Evolutionary conservation across 768 basidiomycete genomes (phyloP).

Genomic region (Agrocybe chaxingu): DNA sequence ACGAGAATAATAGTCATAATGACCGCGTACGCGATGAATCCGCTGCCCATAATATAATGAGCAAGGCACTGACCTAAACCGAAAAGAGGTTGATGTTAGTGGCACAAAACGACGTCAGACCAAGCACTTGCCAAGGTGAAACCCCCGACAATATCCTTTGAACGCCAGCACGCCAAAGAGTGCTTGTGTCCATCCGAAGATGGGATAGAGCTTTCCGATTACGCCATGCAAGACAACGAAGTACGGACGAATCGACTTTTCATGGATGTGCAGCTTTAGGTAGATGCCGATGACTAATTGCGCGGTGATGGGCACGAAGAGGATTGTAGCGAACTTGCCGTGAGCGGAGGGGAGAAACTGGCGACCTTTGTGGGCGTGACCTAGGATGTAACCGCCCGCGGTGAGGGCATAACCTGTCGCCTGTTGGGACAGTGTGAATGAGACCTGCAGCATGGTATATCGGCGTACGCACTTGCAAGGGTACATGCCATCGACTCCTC

Average conservation of each 20-base stretch:
- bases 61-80: conserved; percentile 74
- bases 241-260: conserved; percentile 67
- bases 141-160: conserved; percentile 78
- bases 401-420: conserved; percentile 67
- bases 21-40: conserved; percentile 83
- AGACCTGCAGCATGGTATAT: not conserved
- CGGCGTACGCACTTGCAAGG: conserved; percentile 60
- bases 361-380: conserved; percentile 84
- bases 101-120: not conserved
- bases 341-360: conserved; percentile 74
- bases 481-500: conserved; percentile 89
- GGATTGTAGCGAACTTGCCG: conserved; percentile 62
- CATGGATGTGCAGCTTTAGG: conserved; percentile 89
- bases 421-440: conserved; percentile 29
- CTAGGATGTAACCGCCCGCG: conserved; percentile 71
- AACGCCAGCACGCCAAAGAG: conserved; percentile 78
- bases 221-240: conserved; percentile 70
- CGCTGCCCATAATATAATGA: conserved; percentile 88
- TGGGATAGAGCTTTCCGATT: conserved; percentile 81
- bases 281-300: conserved; percentile 82
- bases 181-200: conserved; percentile 88
- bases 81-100: not conserved
- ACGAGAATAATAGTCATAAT: conserved; percentile 79
- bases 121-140: conserved; percentile 44
- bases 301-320: conserved; percentile 57